Evolutionary conservation across 805 yeast species (phyloP), one percentile per base, ranked within the genome.

Genomic region (Tetrapisispora iriomotensis): DNA sequence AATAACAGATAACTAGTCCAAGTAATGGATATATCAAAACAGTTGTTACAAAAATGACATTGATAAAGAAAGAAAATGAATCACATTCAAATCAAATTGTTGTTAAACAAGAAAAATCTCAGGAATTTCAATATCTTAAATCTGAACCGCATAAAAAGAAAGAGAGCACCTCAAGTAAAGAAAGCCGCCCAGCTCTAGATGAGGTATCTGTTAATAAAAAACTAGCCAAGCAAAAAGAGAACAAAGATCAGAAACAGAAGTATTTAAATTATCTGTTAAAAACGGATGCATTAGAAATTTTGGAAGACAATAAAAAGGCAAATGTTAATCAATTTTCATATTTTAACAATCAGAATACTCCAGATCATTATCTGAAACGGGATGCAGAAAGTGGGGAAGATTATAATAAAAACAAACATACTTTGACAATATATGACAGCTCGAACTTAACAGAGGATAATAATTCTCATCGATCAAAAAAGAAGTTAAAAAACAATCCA

Each of bases 131-230:
- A 8, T 15, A 10, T 14, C 14, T 14, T 10, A 12, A 23, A 12
- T 27, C 22, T 5, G 22, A 33, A 13, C 36, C 22, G 13, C 14
- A 15, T 15, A 24, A 7, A 33, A 35, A 21, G 12, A 6, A 4
- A 6, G 28, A 35, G 2, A 17, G 7, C 9, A 13, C 39, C 12
- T 38, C 36, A 41, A 43, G 45, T 48, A 33, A 24, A 33, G 36
- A 33, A 6, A 33, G 36, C 21, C 54, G 56, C 50, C 51, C 46
- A 47, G 49, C 54, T 24, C 31, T 48, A 20, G 39, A 41, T 14
- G 41, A 43, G 15, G 49, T 47, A 26, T 38, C 48, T 19, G 27
- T 43, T 9, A 48, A 49, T 21, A 38, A 22, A 14, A 43, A 34
- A 12, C 18, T 32, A 2, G 19, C 25, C 10, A 43, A 41, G 28